Evolutionary conservation across 345 rosid species (phyloP).

Genomic region (Boechera retrofracta): DNA sequence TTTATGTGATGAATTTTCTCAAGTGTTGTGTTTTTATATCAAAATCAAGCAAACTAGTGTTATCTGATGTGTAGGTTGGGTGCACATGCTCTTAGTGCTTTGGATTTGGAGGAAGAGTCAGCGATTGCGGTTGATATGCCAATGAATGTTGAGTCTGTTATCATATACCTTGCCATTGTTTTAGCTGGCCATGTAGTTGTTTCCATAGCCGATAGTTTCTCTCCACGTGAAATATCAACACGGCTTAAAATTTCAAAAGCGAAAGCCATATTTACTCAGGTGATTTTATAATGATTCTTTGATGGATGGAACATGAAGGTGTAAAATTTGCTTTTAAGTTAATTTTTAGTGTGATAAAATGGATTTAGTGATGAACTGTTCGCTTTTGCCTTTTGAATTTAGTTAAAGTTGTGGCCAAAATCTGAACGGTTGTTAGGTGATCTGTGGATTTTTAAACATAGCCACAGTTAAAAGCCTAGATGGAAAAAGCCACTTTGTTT

Average conservation of each 20-base stretch:
- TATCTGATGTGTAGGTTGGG: constrained; percentile 61
- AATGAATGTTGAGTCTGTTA: constrained; percentile 82
- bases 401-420: constrained; percentile 21
- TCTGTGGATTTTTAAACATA: not conserved
- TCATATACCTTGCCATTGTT: constrained; percentile 90
- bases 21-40: constrained; percentile 1
- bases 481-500: constrained; percentile 11
- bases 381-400: not conserved
- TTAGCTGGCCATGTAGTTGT: constrained; percentile 89
- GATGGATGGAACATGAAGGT: constrained; percentile 4
- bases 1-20: not conserved
- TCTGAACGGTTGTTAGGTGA: not conserved
- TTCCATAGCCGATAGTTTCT: constrained; percentile 97
- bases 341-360: not conserved
- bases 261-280: constrained; percentile 95
- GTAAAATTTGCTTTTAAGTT: not conserved
- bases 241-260: constrained; percentile 88
- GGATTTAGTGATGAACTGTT: not conserved
- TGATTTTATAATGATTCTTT: constrained; percentile 27
- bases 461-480: not conserved
- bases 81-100: constrained; percentile 71
- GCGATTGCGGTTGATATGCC: constrained; percentile 97
- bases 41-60: not conserved
- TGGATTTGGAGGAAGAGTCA: constrained; percentile 76
- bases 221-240: constrained; percentile 79